Base-by-base conservation (phyloP, 225 moss, liverwort and hornwort species). In the Anthoceros angustus region DNA sequence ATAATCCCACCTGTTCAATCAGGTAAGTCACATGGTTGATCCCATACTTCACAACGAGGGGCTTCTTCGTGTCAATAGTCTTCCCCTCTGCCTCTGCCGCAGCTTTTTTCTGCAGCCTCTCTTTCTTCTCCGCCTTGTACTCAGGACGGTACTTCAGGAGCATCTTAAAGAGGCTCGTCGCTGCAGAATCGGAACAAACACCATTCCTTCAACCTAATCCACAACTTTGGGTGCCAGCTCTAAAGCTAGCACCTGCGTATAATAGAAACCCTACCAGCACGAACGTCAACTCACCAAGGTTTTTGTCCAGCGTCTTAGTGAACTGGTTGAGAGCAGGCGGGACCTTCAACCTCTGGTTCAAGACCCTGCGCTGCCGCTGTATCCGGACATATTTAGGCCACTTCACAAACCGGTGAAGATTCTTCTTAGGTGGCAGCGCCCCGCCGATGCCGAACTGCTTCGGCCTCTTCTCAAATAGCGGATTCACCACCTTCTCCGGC, bases 361-460 rank as follows among this genome's bases (percentile, higher is more conserved):
- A 69, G 38, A 84, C 84, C 41, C 80, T 77, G 64, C 84, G 74
- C 74, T 84, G 80, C 18, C 80, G 77, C 67, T 84, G 78, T 50
- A 84, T 84, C 41, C 80, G 80, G 40, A 84, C 84, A 46, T 84
- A 84, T 69, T 84, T 80, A 39, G 80, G 80, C 78, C 84, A 80
- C 70, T 84, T 84, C 68, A 84, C 84, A 45, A 84, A 80, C 61
- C 78, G 64, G 70, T 84, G 84, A 8, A 84, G 80, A 66, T 84
- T 78, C 23, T 74, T 69, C 80, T 84, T 84, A 42, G 80, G 78
- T 7, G 83, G 80, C 26, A 83, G 80, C 7, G 78, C 77, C 55
- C 83, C 80, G 40, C 83, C 83, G 62, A 83, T 83, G 15, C 83
- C 83, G 25, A 83, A 80, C 63, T 83, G 80, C 80, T 83, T 83